These are phyloP conservation scores for Cylindrotheca closterium DNA, from an alignment of 108 stramenopile genomes.

Conservation along the genomic window DNA sequence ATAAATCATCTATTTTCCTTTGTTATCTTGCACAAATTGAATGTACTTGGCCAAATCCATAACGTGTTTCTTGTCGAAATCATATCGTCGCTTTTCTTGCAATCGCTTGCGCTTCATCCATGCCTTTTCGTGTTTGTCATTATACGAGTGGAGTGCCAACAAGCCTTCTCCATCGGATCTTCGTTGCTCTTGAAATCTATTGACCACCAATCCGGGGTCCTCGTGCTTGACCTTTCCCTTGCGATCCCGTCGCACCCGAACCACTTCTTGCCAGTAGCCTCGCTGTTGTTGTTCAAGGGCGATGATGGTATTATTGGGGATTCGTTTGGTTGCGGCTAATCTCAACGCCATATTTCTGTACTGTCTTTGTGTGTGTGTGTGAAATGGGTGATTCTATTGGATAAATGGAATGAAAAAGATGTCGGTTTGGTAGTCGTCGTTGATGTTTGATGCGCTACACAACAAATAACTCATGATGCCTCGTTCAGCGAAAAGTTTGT, in stretches of 20 bases:
- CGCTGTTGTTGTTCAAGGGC: not conserved
- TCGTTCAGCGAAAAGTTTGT: too few species aligned
- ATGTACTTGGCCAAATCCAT: conserved; percentile 42
- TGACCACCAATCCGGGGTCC: conserved; percentile 29
- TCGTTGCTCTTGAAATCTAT: conserved; percentile 26
- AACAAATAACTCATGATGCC: too few species aligned
- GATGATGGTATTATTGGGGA: too few species aligned
- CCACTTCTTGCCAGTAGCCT: conserved; percentile 33
- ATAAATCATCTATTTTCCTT: conserved; percentile 9
- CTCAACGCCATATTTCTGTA: too few species aligned
- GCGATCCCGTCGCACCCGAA: conserved; percentile 14
- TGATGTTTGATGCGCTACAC: too few species aligned
- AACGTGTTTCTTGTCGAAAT: conserved; percentile 46
- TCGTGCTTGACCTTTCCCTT: conserved; percentile 17
- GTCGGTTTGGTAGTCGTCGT: too few species aligned
- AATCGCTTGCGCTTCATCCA: conserved; percentile 42
- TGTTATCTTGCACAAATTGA: conserved; percentile 36
- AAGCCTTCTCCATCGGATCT: conserved; percentile 29
- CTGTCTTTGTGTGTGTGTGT: too few species aligned
- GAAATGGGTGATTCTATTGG: too few species aligned
- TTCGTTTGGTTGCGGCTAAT: too few species aligned
- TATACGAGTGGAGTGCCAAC: conserved; percentile 28
- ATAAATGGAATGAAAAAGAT: too few species aligned
- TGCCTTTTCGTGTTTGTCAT: conserved; percentile 35
- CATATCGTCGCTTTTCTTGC: conserved; percentile 26